Evolutionary conservation across 192 early-diverging fungal species (phyloP), one percentile per base, ranked within the genome.

Genomic region (Coemansia sp.): DNA sequence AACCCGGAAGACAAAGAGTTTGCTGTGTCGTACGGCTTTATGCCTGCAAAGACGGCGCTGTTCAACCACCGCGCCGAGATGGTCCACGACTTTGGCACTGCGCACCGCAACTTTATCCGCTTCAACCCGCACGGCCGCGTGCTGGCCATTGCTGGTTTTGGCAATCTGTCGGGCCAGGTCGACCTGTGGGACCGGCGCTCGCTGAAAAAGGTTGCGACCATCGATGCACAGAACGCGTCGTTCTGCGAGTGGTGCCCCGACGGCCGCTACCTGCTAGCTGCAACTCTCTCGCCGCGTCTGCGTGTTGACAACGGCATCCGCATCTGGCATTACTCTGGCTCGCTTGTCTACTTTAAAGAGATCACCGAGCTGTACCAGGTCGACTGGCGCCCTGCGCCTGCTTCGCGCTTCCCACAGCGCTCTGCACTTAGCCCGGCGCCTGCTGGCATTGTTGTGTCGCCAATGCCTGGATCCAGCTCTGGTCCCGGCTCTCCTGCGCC

Each of bases 261-360:
- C 79, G 95, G 95, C 67, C 87, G 92, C 14, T 91, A 95, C 77
- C 84, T 99, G 68, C 83, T 99, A 86, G 94, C 95, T 14, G 89
- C 95, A 36, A 99, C 92, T 5, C 81, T 98, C 40, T 96, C 95
- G 62, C 90, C 90, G 31, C 89, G 96, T 54, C 83, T 99, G 67
- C 92, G 96, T 67, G 97, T 99, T 33, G 97, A 99, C 77, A 99
- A 99, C 68, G 95, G 96, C 12, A 92, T 93, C 75, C 92, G 92
- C 52, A 86, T 99, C 64, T 99, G 94, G 94, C 97, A 99, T 76
- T 93, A 96, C 75, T 88, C 90, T 3, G 96, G 96, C 25, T 85
- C 88, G 0, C 75, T 96, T 56, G 88, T 96, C 48, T 88, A 93
- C 68, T 63, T 84, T 69, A 77, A 89, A 29, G 86, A 89, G 52